A percentile compares a stretch with the other conserved stretches of the same genome.
Evolutionary conservation across 345 rosid species (phyloP).

Genomic region (Eucalyptus globulus): DNA sequence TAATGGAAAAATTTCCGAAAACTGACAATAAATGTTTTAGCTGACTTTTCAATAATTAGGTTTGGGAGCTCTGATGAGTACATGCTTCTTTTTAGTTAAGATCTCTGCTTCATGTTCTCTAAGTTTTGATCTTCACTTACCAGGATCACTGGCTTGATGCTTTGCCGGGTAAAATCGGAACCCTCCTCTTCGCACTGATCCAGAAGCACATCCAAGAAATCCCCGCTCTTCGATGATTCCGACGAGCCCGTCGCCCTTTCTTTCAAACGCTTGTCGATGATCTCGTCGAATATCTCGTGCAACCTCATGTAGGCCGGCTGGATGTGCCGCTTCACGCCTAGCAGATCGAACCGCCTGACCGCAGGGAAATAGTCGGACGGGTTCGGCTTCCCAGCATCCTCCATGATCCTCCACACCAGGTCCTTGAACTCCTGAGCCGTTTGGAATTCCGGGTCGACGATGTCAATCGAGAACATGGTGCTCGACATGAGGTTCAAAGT

Average conservation of each 20-base stretch:
- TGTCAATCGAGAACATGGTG: constrained; percentile 14
- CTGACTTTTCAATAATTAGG: not conserved
- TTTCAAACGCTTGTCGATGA: constrained; percentile 13
- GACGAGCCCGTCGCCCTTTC: not conserved
- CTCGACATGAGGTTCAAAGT: constrained; percentile 18
- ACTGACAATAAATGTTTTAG: not conserved
- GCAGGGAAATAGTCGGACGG: constrained; percentile 24
- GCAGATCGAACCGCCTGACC: constrained; percentile 15
- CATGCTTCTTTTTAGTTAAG: not conserved
- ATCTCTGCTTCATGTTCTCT: not conserved
- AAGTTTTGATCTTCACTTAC: not conserved
- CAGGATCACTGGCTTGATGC: constrained; percentile 17
- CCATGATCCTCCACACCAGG: constrained; percentile 14
- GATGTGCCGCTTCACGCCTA: constrained; percentile 13
- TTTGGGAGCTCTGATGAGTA: not conserved
- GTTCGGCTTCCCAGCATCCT: constrained; percentile 18
- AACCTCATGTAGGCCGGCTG: not conserved
- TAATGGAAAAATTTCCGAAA: not conserved
- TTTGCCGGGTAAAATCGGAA: constrained; percentile 1
- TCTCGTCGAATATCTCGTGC: constrained; percentile 11
- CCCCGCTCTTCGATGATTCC: not conserved
- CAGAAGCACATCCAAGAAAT: constrained; percentile 27
- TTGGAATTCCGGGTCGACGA: constrained; percentile 9
- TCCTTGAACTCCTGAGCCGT: constrained; percentile 20
- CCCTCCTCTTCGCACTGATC: constrained; percentile 4